Evolutionary conservation across 768 basidiomycete genomes (phyloP).

Genomic region (Boletales sp.): DNA sequence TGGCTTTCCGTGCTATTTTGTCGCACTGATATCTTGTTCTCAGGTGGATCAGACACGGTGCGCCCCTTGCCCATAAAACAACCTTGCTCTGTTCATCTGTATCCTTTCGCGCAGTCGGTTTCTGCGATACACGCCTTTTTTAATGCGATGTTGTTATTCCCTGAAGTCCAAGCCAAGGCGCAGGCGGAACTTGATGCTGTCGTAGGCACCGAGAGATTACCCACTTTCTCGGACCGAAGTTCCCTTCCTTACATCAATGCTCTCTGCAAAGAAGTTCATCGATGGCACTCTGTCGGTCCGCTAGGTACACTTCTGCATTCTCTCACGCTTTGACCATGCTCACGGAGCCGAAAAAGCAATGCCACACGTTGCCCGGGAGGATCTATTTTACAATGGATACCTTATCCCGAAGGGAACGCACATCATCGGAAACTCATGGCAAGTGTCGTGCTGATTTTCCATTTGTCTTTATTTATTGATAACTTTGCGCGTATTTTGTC

Average conservation of each 20-base stretch:
- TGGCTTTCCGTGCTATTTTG: conserved; percentile 3
- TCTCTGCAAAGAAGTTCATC: conserved; percentile 21
- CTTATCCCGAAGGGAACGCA: conserved; percentile 24
- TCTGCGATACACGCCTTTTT: conserved; percentile 60
- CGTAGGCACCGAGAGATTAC: conserved; percentile 18
- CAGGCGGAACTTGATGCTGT: conserved; percentile 61
- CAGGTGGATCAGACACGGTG: conserved; percentile 48
- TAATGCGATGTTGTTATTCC: conserved; percentile 56
- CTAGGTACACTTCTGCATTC: conserved; percentile 3
- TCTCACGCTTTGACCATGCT: neutral
- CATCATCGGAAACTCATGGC: conserved; percentile 22
- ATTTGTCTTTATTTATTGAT: no score
- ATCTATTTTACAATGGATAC: conserved; percentile 13
- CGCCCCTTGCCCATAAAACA: no score
- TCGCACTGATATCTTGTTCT: conserved; percentile 1
- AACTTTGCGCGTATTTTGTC: no score
- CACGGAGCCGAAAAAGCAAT: conserved; percentile 2
- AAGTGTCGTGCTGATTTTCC: conserved; percentile 5
- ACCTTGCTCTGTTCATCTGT: no score
- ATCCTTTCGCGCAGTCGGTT: conserved; percentile 44
- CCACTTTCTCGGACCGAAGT: conserved; percentile 16
- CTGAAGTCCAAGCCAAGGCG: conserved; percentile 54
- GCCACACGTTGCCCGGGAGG: conserved; percentile 17
- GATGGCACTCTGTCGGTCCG: conserved; percentile 20
- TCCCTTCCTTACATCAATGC: conserved; percentile 26